Evolutionary conservation across 345 rosid genomes (phyloP).

Genomic region (Anacardium occidentale): DNA sequence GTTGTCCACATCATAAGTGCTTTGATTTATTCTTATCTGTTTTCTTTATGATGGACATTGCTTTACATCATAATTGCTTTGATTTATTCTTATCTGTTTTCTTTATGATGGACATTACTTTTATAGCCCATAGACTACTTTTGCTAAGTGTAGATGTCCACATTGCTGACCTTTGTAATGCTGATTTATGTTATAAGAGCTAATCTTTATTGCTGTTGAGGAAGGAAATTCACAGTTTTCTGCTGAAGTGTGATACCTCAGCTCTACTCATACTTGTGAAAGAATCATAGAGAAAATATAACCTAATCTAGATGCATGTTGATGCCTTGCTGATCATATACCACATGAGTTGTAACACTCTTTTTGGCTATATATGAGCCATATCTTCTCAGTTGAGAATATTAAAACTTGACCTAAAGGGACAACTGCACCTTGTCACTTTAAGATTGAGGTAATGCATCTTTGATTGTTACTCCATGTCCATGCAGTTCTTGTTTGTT

Average conservation of each 20-base stretch:
- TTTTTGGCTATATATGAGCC: neutral
- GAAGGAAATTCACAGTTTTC: neutral
- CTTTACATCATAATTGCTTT: slow-evolving; percentile 5
- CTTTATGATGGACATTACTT: neutral
- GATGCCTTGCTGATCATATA: neutral
- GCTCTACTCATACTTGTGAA: neutral
- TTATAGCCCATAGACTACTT: neutral
- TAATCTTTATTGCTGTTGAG: neutral
- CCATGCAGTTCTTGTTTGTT: neutral
- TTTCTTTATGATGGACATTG: neutral
- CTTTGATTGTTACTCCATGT: neutral
- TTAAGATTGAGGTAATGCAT: slow-evolving; percentile 1
- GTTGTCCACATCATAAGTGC: neutral
- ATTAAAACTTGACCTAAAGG: neutral
- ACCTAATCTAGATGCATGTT: neutral
- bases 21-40: neutral
- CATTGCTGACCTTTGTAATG: neutral
- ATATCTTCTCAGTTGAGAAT: slow-evolving; percentile 6
- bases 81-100: neutral
- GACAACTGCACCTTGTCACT: neutral
- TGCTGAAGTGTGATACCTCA: slow-evolving; percentile 1
- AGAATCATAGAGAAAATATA: neutral
- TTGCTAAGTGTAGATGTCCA: neutral
- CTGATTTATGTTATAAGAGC: neutral
- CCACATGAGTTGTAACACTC: neutral